Percentiles rank a stretch among this genome's conserved stretches.
Evolutionary conservation across 495 filamentous ascomycete genomes (phyloP).

Genomic region (Aspergillus panamensis): DNA sequence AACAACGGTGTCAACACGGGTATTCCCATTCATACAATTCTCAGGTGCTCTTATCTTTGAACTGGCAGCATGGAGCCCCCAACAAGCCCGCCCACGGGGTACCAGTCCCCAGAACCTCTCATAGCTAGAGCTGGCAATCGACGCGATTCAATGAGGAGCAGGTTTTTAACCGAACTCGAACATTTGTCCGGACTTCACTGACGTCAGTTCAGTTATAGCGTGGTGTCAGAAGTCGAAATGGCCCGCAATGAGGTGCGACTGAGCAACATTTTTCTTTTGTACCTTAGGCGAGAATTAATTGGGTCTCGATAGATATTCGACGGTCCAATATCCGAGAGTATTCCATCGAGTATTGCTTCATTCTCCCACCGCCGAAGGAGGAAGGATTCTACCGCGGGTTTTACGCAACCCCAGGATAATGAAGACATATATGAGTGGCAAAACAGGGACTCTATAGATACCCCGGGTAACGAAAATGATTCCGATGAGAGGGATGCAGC

Average conservation of each 20-base stretch:
- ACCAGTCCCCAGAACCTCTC: conserved; percentile 21
- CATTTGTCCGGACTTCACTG: conserved; percentile 16
- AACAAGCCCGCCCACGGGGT: conserved; percentile 25
- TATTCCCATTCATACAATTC: neutral
- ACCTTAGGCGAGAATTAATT: conserved; percentile 2
- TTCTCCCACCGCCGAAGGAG: conserved; percentile 77
- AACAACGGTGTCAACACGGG: too few relatives aligned
- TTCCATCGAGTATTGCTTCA: conserved; percentile 83
- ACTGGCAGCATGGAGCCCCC: conserved; percentile 22
- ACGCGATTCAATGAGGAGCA: conserved; percentile 74
- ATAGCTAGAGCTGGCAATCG: conserved; percentile 37
- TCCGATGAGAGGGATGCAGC: conserved; percentile 46
- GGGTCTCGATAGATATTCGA: conserved; percentile 67
- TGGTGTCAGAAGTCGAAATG: conserved; percentile 98
- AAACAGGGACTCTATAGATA: conserved; percentile 49
- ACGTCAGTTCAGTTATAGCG: conserved; percentile 55
- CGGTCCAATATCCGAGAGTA: conserved; percentile 89
- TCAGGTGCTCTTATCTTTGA: neutral
- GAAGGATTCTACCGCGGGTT: conserved; percentile 70
- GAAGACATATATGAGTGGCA: conserved; percentile 51
- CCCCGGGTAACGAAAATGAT: conserved; percentile 42
- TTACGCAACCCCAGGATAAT: conserved; percentile 75
- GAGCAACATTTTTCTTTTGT: neutral
- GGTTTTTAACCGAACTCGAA: conserved; percentile 32
- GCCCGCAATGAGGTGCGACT: conserved; percentile 80